phyloP scores from a whole-genome alignment of 257 asterid species.

The Penstemon eatonii region DNA sequence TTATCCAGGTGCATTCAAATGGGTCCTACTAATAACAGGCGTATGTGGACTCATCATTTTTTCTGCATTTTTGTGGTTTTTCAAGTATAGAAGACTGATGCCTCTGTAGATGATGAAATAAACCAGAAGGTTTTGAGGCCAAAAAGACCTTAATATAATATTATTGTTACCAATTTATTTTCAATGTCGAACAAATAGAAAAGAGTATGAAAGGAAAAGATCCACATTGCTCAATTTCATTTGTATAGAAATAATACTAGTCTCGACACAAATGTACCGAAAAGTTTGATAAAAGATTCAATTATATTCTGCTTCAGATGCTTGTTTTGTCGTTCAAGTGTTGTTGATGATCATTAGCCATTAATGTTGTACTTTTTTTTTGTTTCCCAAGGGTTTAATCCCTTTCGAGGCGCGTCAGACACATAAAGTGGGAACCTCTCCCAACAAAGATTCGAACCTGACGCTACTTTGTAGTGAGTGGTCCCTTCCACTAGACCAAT shows the following conservation, averaged over 20 bases:
- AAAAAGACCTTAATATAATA: background rate
- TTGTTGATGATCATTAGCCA: background rate
- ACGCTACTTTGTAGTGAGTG: no score
- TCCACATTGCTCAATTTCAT: background rate
- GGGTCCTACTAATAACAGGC: conserved; percentile 84
- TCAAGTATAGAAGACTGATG: conserved; percentile 84
- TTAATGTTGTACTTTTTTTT: background rate
- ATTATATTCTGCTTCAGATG: background rate
- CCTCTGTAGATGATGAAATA: conserved; percentile 51
- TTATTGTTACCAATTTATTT: conserved; percentile 10
- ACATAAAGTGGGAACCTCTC: no score
- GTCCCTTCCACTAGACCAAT: no score
- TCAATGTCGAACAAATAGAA: conserved; percentile 18
- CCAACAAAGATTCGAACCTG: no score
- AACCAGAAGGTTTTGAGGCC: conserved; percentile 22
- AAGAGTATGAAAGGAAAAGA: conserved; percentile 1
- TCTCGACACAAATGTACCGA: no score
- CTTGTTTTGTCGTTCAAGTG: background rate
- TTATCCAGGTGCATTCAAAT: conserved; percentile 72
- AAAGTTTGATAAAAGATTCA: no score
- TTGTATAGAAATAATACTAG: conserved; percentile 19
- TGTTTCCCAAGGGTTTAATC: no score
- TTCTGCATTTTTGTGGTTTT: conserved; percentile 68
- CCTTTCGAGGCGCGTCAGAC: no score
- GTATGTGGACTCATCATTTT: conserved; percentile 59